Evolutionary conservation across 441 rosid genomes (phyloP).

Genomic region (Kokia cookei): DNA sequence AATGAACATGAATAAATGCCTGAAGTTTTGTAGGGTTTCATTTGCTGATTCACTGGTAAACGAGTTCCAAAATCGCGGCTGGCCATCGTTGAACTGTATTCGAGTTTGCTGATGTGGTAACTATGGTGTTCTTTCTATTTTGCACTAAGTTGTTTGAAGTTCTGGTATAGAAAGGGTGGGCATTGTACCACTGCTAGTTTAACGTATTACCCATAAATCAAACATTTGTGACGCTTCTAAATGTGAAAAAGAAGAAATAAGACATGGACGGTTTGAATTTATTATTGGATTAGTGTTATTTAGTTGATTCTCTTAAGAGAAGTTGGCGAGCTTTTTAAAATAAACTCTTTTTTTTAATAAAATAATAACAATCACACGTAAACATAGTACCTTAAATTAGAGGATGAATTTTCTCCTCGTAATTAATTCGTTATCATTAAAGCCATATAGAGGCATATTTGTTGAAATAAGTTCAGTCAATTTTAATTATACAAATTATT

Average conservation of each 20-base stretch:
- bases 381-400: too few relatives aligned
- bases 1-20: slow-evolving; percentile 20
- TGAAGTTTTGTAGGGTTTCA: slow-evolving; percentile 26
- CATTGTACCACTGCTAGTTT: neutral
- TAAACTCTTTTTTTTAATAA: too few relatives aligned
- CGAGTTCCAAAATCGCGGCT: slow-evolving; percentile 28
- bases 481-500: too few relatives aligned
- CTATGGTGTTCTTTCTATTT: neutral
- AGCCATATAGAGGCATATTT: too few relatives aligned
- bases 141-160: neutral
- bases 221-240: neutral
- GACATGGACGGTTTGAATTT: neutral
- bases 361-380: too few relatives aligned
- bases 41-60: slow-evolving; percentile 7
- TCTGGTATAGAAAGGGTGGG: neutral
- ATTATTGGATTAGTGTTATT: neutral
- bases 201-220: neutral
- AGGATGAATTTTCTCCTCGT: too few relatives aligned
- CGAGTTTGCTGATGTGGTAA: neutral
- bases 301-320: neutral
- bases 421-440: too few relatives aligned
- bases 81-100: slow-evolving; percentile 12
- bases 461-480: too few relatives aligned
- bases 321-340: too few relatives aligned
- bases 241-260: neutral